Base-by-base conservation (phyloP, 768 basidiomycete genomes). In the Dacryopinax primogenitus region DNA sequence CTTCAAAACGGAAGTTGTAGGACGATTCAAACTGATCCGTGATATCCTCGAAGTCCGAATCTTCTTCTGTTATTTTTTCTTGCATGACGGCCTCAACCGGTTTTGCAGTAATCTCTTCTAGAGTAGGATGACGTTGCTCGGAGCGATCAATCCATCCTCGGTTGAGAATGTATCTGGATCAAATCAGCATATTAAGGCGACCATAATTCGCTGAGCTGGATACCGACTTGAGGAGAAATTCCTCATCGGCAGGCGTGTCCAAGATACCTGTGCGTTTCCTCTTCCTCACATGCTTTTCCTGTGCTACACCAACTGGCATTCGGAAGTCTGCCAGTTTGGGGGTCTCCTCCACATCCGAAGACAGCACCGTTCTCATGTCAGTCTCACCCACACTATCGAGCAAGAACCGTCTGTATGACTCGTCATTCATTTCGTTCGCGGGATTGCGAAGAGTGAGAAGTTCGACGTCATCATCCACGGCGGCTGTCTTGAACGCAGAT, bases 1-100 rank as follows among this genome's bases (percentile, higher is more conserved):
- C 95, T 74, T 99, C 95, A 73, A 92, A 99, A 63, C 96, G 85
- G 77, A 96, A 96, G 75, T 98, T 98, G 77, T 97, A 99, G 16
- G 88, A 89, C n/a, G 84, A 85, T 77, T 99, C 96, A 69, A 97
- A 99, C 45, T 84, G 83, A 32, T 96, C 94, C 3, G 86, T 88
- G 67, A 90, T 85, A 45, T 95, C 91, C 64, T 96, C 92, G 70
- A 96, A 96, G 4, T 88, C 86, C 11, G 65, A 69, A 41, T 68
- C 70, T 11, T 69, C 67, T 0, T 68, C 64, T 6, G 67, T 71
- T 71, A 33, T 63, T 73, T 68, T 78, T 77, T 58, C 72, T 69
- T 72, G 78, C 0, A 65, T 65, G 44, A 65, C 65, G 4, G 69
- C 3, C 30, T 69, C 65, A 26, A 51, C 68, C 32, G 45, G 23